A percentile compares a stretch with the other conserved stretches of the same genome.
phyloP scores from a whole-genome alignment of 2,329 filamentous ascomycete species.

The Clarireedia paspali region DNA sequence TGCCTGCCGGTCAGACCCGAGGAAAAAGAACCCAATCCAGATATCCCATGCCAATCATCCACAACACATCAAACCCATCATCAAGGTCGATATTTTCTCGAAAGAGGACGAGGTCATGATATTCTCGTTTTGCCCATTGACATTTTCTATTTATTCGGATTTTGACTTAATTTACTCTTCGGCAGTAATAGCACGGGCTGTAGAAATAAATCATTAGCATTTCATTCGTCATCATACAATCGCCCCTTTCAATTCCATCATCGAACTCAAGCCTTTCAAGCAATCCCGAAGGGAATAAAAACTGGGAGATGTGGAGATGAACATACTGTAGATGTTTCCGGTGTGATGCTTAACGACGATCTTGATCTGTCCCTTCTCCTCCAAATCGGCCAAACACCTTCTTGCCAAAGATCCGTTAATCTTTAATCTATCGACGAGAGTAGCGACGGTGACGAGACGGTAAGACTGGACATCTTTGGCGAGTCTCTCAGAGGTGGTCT shows the following conservation, averaged over 20 bases:
- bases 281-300: neutral
- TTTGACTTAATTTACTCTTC: slow-evolving; percentile 32
- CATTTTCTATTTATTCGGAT: slow-evolving; percentile 7
- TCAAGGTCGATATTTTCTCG: slow-evolving; percentile 1
- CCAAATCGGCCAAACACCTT: slow-evolving; percentile 80
- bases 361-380: slow-evolving; percentile 98
- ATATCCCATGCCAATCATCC: slow-evolving; percentile 9
- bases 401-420: slow-evolving; percentile 98
- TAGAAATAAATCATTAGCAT: slow-evolving; percentile 4
- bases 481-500: slow-evolving; percentile 94
- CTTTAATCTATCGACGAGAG: slow-evolving; percentile 99
- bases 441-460: slow-evolving; percentile 97
- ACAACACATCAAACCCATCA: slow-evolving; percentile 3
- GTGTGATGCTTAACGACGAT: slow-evolving; percentile 94
- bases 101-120: slow-evolving; percentile 5
- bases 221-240: neutral
- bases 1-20: slow-evolving; percentile 11
- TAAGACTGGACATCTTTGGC: slow-evolving; percentile 99
- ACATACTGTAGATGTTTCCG: slow-evolving; percentile 94
- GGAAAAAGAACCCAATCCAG: slow-evolving; percentile 9
- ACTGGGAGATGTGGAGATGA: neutral
- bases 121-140: slow-evolving; percentile 3
- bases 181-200: slow-evolving; percentile 54
- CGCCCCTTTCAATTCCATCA: neutral
- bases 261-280: too few relatives aligned